Conservation (phyloP, 768 basidiomycete genomes). For the Nidularia pulvinata region DNA sequence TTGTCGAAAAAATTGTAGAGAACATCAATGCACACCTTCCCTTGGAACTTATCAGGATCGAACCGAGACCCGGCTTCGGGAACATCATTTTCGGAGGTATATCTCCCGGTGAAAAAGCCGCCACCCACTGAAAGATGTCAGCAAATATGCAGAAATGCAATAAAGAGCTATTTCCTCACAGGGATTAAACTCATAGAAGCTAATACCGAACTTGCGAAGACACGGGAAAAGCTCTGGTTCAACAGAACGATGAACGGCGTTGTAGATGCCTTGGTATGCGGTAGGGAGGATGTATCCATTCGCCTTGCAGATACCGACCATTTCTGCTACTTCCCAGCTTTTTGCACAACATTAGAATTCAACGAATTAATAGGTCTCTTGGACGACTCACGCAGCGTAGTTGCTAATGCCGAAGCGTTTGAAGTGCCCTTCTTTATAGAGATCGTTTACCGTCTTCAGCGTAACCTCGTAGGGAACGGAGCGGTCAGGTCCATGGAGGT, state of each 20-base stretch:
- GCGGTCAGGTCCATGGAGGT: conserved; percentile 62
- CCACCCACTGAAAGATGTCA: conserved; percentile 44
- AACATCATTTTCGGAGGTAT: conserved; percentile 32
- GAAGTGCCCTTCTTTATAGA: conserved; percentile 59
- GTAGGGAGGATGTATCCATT: conserved; percentile 56
- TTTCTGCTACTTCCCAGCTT: conserved; percentile 64
- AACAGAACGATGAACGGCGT: conserved; percentile 34
- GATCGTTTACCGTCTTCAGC: conserved; percentile 47
- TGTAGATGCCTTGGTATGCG: conserved; percentile 51
- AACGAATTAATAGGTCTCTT: background rate
- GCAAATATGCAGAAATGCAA: background rate
- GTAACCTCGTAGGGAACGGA: conserved; percentile 58
- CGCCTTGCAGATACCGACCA: conserved; percentile 53
- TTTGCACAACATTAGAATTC: conserved; percentile 5
- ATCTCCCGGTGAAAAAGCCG: conserved; percentile 58
- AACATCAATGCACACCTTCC: conserved; percentile 29
- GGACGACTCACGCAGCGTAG: conserved; percentile 42
- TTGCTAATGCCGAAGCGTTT: conserved; percentile 68
- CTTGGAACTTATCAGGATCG: conserved; percentile 42
- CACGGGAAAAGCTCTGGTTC: conserved; percentile 52
- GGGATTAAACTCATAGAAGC: conserved; percentile 58
- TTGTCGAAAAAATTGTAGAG: background rate
- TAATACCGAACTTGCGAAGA: conserved; percentile 55
- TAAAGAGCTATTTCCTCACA: conserved; percentile 22
- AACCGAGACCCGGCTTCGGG: conserved; percentile 58